Conservation (phyloP, 768 basidiomycete genomes). For the Phaeotremella skinneri region DNA sequence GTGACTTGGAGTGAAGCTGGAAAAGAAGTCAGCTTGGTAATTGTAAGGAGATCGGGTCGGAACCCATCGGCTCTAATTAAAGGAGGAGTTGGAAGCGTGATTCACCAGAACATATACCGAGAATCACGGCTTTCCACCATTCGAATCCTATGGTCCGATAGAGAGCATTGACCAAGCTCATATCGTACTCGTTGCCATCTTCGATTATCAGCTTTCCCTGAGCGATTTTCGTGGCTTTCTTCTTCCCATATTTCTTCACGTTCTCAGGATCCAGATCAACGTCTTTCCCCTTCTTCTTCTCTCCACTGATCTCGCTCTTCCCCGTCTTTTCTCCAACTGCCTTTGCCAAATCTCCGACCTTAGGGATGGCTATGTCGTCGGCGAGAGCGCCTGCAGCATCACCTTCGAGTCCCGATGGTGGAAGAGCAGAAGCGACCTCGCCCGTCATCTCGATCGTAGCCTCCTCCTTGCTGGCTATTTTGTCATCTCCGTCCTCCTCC, state of each 20-base stretch:
- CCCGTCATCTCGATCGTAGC: background rate
- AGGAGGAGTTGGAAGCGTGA: background rate
- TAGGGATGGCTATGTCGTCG: background rate
- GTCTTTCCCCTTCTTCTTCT: no score
- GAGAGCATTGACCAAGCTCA: conserved; percentile 31
- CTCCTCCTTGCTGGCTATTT: background rate
- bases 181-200: conserved; percentile 37
- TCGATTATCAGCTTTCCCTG: conserved; percentile 27
- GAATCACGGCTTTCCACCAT: conserved; percentile 23
- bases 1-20: conserved; percentile 42
- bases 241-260: conserved; percentile 16
- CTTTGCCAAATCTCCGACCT: background rate
- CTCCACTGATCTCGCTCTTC: conserved; percentile 4
- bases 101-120: conserved; percentile 10
- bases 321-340: background rate
- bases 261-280: background rate
- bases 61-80: background rate
- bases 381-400: background rate
- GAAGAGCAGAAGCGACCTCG: background rate
- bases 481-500: background rate
- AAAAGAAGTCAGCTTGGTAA: conserved; percentile 59
- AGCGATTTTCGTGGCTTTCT: conserved; percentile 31
- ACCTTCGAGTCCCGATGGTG: background rate
- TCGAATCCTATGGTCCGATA: conserved; percentile 15
- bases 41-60: conserved; percentile 36